Conservation (phyloP, 345 rosid genomes). For the Lepidium aucheri region DNA sequence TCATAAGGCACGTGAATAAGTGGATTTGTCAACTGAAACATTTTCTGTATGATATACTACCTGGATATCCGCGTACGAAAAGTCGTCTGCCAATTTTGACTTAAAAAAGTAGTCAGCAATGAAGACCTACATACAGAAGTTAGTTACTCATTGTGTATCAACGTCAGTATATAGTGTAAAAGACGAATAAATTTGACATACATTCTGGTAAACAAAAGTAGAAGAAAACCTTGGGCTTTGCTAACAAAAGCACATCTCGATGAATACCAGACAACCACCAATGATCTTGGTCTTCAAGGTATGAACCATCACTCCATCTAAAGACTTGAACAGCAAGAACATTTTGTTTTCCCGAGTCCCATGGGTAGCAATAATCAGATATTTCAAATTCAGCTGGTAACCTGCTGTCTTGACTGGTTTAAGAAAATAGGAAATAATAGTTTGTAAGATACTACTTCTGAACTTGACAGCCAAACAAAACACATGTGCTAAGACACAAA, state of each 20-base stretch:
- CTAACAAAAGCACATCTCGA: conserved; percentile 92
- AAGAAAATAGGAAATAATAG: conserved; percentile 1
- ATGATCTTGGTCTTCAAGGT: conserved; percentile 99
- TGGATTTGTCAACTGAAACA: neutral
- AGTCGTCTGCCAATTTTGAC: conserved; percentile 63
- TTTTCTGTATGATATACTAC: conserved; percentile 24
- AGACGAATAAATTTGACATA: neutral
- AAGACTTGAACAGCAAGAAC: conserved; percentile 92
- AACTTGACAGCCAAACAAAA: neutral
- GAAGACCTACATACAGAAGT: conserved; percentile 63
- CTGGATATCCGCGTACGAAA: conserved; percentile 63
- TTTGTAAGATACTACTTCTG: conserved; percentile 15
- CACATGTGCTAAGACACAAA: neutral
- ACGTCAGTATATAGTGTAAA: neutral
- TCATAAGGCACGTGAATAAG: neutral
- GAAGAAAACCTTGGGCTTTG: conserved; percentile 77
- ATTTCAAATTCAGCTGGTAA: conserved; percentile 98
- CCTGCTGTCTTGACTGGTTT: conserved; percentile 91
- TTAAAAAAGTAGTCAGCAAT: conserved; percentile 88
- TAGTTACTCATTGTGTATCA: neutral
- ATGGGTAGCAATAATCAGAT: conserved; percentile 74
- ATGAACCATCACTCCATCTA: conserved; percentile 99
- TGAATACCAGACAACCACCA: conserved; percentile 99
- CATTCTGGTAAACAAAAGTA: neutral
- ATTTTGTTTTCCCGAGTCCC: conserved; percentile 63